Evolutionary conservation across 306 rosid species (phyloP).

Genomic region (Lithocarpus polystachyus): DNA sequence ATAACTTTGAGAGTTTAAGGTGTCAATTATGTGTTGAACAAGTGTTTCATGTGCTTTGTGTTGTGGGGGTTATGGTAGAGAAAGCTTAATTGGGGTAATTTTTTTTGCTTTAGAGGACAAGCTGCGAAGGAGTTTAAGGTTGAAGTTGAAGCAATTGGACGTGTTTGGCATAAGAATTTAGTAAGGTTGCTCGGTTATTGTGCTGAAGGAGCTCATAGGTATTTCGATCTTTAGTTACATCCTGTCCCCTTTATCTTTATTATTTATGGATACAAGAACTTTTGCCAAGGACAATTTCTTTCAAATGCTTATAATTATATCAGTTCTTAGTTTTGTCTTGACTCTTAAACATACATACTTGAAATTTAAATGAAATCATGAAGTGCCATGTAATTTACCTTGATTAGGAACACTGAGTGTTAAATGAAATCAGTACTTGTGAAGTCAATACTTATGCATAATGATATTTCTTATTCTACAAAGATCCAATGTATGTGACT

Average conservation of each 20-base stretch:
- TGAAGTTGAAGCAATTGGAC: slow-evolving; percentile 70
- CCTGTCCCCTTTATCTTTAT: not conserved
- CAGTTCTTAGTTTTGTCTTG: no score
- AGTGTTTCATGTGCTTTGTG: not conserved
- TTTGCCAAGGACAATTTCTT: no score
- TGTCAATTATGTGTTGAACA: not conserved
- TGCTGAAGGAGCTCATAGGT: slow-evolving; percentile 69
- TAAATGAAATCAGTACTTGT: no score
- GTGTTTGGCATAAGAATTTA: slow-evolving; percentile 65
- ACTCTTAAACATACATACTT: no score
- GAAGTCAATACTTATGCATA: no score
- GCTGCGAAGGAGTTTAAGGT: slow-evolving; percentile 70
- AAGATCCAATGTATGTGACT: no score
- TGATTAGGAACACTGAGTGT: no score
- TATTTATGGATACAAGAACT: no score
- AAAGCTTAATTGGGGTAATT: slow-evolving; percentile 6
- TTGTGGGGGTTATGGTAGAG: not conserved
- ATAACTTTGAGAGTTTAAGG: not conserved
- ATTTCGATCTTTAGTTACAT: not conserved
- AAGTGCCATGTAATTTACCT: no score
- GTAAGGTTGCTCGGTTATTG: slow-evolving; percentile 66
- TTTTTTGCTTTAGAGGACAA: slow-evolving; percentile 45
- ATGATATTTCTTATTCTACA: no score
- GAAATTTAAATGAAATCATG: no score
- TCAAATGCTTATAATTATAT: no score